Conservation (phyloP, 108 stramenopile genomes). For the Thalassiosira profunda region DNA sequence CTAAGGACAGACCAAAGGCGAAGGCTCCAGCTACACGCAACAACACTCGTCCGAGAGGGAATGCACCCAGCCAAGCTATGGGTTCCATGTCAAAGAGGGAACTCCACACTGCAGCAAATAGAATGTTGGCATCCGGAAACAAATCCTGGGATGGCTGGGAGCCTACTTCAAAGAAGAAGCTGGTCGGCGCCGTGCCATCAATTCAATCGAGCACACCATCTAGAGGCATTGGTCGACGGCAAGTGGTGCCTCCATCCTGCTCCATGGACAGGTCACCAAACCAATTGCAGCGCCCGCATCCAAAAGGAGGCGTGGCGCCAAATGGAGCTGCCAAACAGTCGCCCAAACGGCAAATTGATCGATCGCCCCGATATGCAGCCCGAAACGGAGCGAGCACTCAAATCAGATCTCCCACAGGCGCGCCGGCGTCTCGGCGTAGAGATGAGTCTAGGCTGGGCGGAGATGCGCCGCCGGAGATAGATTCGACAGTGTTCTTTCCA, state of each 20-base stretch:
- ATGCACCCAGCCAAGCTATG: neutral
- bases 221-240: neutral
- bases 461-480: slow-evolving; percentile 38
- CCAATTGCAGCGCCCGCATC: neutral
- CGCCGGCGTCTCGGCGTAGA: neutral
- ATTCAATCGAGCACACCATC: neutral
- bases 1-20: neutral
- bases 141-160: slow-evolving; percentile 40
- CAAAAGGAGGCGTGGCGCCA: neutral
- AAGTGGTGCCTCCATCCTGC: neutral
- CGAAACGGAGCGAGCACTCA: neutral
- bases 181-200: neutral
- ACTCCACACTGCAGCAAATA: slow-evolving; percentile 4
- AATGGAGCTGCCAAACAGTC: neutral
- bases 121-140: neutral
- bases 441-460: neutral
- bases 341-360: neutral
- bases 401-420: neutral
- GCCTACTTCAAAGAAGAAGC: slow-evolving; percentile 11
- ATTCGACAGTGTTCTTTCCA: slow-evolving; percentile 81
- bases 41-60: neutral
- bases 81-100: neutral
- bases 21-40: neutral
- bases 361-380: neutral
- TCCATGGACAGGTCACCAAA: neutral